Evolutionary conservation across 352 stramenopile species (phyloP), one percentile per base, ranked within the genome.

Genomic region (Porosira glacialis): DNA sequence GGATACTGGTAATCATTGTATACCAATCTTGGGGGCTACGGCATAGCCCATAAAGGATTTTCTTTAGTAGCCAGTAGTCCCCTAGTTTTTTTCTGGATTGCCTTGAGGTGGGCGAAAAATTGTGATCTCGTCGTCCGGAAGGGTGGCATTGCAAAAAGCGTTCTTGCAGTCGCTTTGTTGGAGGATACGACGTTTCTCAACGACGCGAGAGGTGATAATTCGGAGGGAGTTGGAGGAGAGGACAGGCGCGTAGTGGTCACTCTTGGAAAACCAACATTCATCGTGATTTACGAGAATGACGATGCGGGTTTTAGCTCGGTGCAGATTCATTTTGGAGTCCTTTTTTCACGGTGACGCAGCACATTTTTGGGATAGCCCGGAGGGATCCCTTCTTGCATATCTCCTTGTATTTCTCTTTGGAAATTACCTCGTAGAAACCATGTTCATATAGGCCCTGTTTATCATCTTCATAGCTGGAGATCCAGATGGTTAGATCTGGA

Each of bases 111-210:
- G 41, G 41, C 41, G n/a, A 8, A 49, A 15, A 5, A 19, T 21
- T 3, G 11, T 49, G 6, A 2, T 1, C 28, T 49, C n/a, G 19
- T 49, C 41, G n/a, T 49, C 13, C 10, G 41, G 4, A 3, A 49
- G 19, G 1, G 4, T 49, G 5, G 41, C 41, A 3, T 49, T 2
- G n/a, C 41, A 49, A 21, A 49, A 49, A 8, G 41, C 41, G 22
- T 49, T 49, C n/a, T 49, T 49, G n/a, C 41, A 49, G 11, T 49
- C n/a, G 2, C 41, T 21, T 27, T 49, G 41, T 27, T 49, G 41
- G 41, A 49, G 13, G n/a, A 49, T 27, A 5, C n/a, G 19, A 15
- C 15, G 3, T 11, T 49, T 21, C 17, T 8, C n/a, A 22, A 49
- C 41, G 5, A 7, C 4, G 6, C 28, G 24, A 5, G 41, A 15